Base-by-base conservation (phyloP, 1,284 basidiomycete species). In the Xerocomus minutiporus region DNA sequence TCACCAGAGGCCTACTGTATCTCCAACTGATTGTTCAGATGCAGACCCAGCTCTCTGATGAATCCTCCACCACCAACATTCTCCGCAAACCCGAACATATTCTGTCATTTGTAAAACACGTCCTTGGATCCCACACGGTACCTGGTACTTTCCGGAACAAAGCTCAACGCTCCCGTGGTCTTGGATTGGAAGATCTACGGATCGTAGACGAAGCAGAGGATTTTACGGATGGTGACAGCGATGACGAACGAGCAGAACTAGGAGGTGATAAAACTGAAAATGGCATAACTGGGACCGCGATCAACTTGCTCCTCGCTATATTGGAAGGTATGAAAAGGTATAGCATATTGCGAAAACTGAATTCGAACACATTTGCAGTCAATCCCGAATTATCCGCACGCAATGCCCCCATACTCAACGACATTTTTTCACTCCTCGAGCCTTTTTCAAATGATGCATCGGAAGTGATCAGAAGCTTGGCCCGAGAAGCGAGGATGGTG, bases 1-100 rank as follows among this genome's bases (percentile, higher is more conserved):
- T 32, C 2, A 9, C 25, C 42, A 77, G 79, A 51, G 72, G 75
- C 1, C 64, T 95, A 26, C 73, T 88, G 3, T 83, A 84, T 59
- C 75, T 94, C 20, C 88, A 92, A 62, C 73, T 94, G 32, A 82
- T 91, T 25, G 74, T 92, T 57, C 82, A 87, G 61, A 86, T 94
- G 75, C 89, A 93, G 61, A 76, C 80, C 3, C 77, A 81, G 42
- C 69, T 91, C 3, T 79, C 84, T 0, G 67, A 71, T 29, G 73
- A 74, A 15, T 77, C 75, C n/a, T 70, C 79, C n/a, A 73, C 78
- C 1, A 76, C 80, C 3, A 83, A 79, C 53, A 80, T 92, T n/a
- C 75, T 93, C 44, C 80, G 76, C 48, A 81, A 84, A 48, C 84
- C 88, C 1, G 77, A 80, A 12, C 84, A 93, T 54, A 79, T 93